Percentiles rank a stretch among this genome's conserved stretches.
Evolutionary conservation across 768 basidiomycete genomes (phyloP).

Genomic region (Amanita brunnescens): DNA sequence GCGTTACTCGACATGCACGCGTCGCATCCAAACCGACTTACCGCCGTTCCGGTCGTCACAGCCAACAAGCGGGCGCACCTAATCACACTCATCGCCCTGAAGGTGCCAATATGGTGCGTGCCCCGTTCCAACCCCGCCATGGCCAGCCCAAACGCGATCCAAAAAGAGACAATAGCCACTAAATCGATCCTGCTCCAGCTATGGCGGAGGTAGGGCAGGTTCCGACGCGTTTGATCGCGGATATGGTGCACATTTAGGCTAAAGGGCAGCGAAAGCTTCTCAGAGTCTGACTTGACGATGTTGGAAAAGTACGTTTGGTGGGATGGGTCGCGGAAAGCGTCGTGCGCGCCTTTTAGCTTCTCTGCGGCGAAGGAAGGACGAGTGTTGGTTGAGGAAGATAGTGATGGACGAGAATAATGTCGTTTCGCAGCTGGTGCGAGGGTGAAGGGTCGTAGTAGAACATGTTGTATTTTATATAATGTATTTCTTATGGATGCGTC

Average conservation of each 20-base stretch:
- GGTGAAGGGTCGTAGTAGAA: conserved; percentile 47
- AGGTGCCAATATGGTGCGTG: conserved; percentile 69
- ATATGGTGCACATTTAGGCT: conserved; percentile 47
- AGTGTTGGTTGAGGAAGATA: conserved; percentile 5
- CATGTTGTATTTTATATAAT: conserved; percentile 34
- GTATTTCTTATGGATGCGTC: conserved; percentile 38
- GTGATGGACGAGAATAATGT: conserved; percentile 16
- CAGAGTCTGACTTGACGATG: conserved; percentile 36
- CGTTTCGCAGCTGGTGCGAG: conserved; percentile 25
- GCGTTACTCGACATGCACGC: conserved; percentile 7
- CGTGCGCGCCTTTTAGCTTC: conserved; percentile 20
- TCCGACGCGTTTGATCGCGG: conserved; percentile 48
- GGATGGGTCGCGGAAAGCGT: conserved; percentile 33
- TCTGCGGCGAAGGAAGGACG: not conserved
- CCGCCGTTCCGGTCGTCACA: conserved; percentile 87
- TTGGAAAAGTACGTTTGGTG: conserved; percentile 44
- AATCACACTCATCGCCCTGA: conserved; percentile 82
- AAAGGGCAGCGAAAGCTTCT: conserved; percentile 51
- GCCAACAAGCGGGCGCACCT: conserved; percentile 75
- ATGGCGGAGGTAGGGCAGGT: conserved; percentile 85
- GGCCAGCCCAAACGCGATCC: conserved; percentile 74
- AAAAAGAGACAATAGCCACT: conserved; percentile 78
- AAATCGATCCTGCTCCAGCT: conserved; percentile 90
- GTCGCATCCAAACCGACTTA: conserved; percentile 27
- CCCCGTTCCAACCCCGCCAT: conserved; percentile 60